Evolutionary conservation across 768 basidiomycete species (phyloP).

Genomic region (Austroboletus festivus): DNA sequence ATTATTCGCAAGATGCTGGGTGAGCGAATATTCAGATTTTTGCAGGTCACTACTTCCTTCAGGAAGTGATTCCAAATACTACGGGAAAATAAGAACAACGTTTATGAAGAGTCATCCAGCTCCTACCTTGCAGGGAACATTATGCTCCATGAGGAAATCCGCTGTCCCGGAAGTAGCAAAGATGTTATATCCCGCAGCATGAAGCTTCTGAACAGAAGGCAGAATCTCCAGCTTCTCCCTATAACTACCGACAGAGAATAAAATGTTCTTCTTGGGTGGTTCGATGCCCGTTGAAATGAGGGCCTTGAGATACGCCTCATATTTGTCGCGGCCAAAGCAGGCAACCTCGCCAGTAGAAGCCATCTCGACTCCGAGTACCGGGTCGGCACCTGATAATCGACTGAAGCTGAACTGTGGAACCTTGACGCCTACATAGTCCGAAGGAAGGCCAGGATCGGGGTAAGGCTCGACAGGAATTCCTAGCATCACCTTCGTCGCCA

Average conservation of each 20-base stretch:
- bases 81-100: conserved; percentile 7
- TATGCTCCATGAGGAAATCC: conserved; percentile 96
- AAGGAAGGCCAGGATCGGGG: conserved; percentile 81
- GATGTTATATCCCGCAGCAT: conserved; percentile 89
- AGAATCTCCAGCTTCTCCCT: conserved; percentile 96
- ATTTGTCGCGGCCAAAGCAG: conserved; percentile 96
- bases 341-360: conserved; percentile 99
- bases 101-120: background rate
- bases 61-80: conserved; percentile 89
- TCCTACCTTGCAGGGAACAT: conserved; percentile 88
- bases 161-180: conserved; percentile 97
- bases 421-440: conserved; percentile 97
- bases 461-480: conserved; percentile 86
- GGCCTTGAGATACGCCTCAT: conserved; percentile 97
- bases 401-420: conserved; percentile 99
- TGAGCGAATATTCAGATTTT: conserved; percentile 96
- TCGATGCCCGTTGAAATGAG: conserved; percentile 95
- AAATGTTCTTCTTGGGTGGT: conserved; percentile 93
- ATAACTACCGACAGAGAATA: conserved; percentile 95
- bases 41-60: conserved; percentile 73
- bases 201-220: conserved; percentile 93
- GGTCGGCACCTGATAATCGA: conserved; percentile 93
- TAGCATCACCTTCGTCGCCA: conserved; percentile 99
- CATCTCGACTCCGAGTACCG: conserved; percentile 98
- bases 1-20: conserved; percentile 94